Evolutionary conservation across 2,329 filamentous ascomycete genomes (phyloP).

Genomic region (Coniochaeta sp.): DNA sequence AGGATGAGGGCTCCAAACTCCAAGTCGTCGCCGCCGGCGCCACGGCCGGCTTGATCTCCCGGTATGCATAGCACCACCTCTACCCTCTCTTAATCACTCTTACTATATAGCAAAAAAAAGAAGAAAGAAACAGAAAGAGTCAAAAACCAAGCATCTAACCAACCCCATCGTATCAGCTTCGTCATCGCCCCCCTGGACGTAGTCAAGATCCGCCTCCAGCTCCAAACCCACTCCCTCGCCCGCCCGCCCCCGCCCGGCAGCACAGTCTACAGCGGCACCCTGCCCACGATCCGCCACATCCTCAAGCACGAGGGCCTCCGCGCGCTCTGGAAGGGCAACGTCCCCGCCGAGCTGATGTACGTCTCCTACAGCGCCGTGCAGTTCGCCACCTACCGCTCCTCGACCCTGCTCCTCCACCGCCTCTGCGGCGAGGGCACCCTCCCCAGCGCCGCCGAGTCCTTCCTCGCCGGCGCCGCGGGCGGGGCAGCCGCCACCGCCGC

Average conservation of each 20-base stretch:
- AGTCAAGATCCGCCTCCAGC: constrained; percentile 93
- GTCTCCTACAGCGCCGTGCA: constrained; percentile 83
- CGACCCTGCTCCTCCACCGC: constrained; percentile 58
- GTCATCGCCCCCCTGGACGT: constrained; percentile 93
- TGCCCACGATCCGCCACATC: constrained; percentile 70
- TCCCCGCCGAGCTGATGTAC: constrained; percentile 92
- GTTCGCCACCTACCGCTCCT: constrained; percentile 79
- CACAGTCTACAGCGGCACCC: constrained; percentile 63
- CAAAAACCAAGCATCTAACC: constrained; percentile 6
- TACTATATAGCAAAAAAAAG: no score
- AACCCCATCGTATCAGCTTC: constrained; percentile 54
- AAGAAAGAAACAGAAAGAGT: no score
- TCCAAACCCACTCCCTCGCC: constrained; percentile 79
- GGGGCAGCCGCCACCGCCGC: constrained; percentile 73
- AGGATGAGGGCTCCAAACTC: constrained; percentile 52
- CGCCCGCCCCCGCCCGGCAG: constrained; percentile 37
- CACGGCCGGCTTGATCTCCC: constrained; percentile 76
- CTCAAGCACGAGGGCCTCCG: constrained; percentile 73
- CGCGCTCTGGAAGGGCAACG: constrained; percentile 94
- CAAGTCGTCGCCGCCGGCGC: constrained; percentile 51
- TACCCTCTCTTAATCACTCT: no score
- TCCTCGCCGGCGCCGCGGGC: constrained; percentile 74
- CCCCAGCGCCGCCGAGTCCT: constrained; percentile 65
- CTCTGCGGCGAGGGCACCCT: constrained; percentile 31
- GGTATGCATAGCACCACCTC: constrained; percentile 40